phyloP scores from a whole-genome alignment of 23 red algal species.

The Gracilaria vermiculophylla region DNA sequence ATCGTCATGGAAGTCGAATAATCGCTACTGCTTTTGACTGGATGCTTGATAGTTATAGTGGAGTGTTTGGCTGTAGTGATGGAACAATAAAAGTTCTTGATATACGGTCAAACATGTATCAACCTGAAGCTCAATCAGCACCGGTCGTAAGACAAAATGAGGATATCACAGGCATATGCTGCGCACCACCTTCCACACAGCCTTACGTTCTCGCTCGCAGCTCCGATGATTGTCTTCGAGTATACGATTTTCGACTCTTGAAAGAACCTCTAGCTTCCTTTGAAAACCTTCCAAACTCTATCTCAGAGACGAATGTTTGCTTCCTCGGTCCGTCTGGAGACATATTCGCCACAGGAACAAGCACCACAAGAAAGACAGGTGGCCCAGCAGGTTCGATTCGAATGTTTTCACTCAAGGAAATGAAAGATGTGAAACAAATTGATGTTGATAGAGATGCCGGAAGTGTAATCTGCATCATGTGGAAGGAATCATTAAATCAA shows the following conservation, averaged over 20 bases:
- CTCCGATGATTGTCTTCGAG: constrained; percentile 55
- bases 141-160: background rate
- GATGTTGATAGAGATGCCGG: constrained; percentile 2
- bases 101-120: background rate
- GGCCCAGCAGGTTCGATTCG: constrained; percentile 13
- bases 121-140: constrained; percentile 24
- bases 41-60: background rate
- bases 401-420: constrained; percentile 13
- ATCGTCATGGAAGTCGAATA: constrained; percentile 7
- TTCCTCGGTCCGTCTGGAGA: constrained; percentile 41
- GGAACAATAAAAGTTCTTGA: constrained; percentile 45
- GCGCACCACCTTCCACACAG: background rate
- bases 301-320: constrained; percentile 47
- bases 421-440: constrained; percentile 14
- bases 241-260: constrained; percentile 32
- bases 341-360: constrained; percentile 57
- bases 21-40: constrained; percentile 57
- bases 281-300: constrained; percentile 14
- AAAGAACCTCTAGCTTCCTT: background rate
- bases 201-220: constrained; percentile 22
- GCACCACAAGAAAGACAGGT: constrained; percentile 13
- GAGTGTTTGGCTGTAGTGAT: constrained; percentile 54
- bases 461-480: constrained; percentile 39
- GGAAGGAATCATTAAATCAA: constrained; percentile 61
- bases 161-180: constrained; percentile 24